A percentile compares a stretch with the other conserved stretches of the same genome.
phyloP scores from a whole-genome alignment of 441 rosid species.

The Sinapis alba region DNA sequence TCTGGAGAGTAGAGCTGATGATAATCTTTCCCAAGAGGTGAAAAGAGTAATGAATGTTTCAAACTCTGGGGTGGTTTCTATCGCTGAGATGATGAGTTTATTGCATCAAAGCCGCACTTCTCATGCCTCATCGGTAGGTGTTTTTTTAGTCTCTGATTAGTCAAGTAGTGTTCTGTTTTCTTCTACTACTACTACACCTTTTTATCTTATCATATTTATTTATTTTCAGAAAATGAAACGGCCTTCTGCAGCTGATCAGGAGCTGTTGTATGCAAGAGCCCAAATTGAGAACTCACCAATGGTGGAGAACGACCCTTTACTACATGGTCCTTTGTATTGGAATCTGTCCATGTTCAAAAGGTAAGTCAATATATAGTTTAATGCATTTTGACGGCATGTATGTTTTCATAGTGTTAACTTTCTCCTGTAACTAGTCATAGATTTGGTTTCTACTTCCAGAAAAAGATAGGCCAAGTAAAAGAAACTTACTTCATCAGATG shows the following conservation, averaged over 20 bases:
- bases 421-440: background rate
- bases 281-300: constrained; percentile 68
- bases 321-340: constrained; percentile 68
- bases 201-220: background rate
- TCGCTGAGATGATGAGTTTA: constrained; percentile 62
- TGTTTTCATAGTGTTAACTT: background rate
- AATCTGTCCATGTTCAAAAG: constrained; percentile 78
- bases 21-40: constrained; percentile 33
- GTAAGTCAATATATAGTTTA: constrained; percentile 33
- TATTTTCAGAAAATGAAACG: constrained; percentile 53
- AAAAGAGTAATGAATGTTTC: constrained; percentile 40
- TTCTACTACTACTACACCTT: constrained; percentile 3
- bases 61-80: constrained; percentile 44
- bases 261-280: constrained; percentile 56
- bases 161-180: background rate
- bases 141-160: constrained; percentile 3
- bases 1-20: constrained; percentile 30
- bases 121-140: constrained; percentile 50
- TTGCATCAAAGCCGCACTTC: constrained; percentile 54
- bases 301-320: constrained; percentile 47
- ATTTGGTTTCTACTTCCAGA: constrained; percentile 1
- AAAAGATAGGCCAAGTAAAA: too few relatives aligned
- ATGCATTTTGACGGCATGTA: background rate
- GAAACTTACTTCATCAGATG: background rate
- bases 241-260: constrained; percentile 62